Percentiles rank a stretch among this genome's conserved stretches.
These are phyloP conservation scores for Furcasterigmium furcatum DNA, from an alignment of 2,329 filamentous ascomycete species.

Conservation along the genomic window DNA sequence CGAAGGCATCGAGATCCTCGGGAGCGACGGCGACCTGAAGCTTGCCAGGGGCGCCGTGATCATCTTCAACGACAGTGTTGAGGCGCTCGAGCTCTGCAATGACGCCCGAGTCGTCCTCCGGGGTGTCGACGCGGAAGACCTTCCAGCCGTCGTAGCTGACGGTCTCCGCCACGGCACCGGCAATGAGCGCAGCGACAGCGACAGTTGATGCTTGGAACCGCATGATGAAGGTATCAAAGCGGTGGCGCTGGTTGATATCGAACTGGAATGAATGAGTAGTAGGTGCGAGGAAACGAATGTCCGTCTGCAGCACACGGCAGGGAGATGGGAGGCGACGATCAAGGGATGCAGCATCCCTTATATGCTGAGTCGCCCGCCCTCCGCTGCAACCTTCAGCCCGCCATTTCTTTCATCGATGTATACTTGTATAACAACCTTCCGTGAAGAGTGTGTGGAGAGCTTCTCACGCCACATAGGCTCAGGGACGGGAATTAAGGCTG, in stretches of 20 bases:
- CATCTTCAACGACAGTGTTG: conserved; percentile 18
- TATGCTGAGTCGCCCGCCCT: not conserved
- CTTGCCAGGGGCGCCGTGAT: conserved; percentile 14
- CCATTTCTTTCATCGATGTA: not conserved
- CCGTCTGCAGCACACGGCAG: not conserved
- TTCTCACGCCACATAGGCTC: not conserved
- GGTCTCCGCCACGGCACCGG: conserved; percentile 4
- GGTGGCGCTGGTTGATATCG: not conserved
- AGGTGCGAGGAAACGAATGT: not conserved
- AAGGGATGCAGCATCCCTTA: not conserved
- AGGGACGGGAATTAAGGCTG: not conserved
- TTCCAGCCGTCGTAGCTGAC: conserved; percentile 41
- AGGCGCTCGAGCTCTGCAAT: conserved; percentile 11
- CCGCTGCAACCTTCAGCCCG: not conserved
- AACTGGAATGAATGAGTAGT: not conserved
- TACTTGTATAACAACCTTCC: no score
- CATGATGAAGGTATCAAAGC: not conserved
- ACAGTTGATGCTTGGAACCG: not conserved
- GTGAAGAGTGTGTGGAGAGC: not conserved
- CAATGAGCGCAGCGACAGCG: conserved; percentile 2
- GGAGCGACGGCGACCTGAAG: conserved; percentile 22
- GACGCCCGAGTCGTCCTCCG: conserved; percentile 11
- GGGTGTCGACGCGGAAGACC: conserved; percentile 30
- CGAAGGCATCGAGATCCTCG: conserved; percentile 14
- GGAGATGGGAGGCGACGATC: not conserved